Evolutionary conservation across 768 basidiomycete genomes (phyloP).

Genomic region (Russula sp.): DNA sequence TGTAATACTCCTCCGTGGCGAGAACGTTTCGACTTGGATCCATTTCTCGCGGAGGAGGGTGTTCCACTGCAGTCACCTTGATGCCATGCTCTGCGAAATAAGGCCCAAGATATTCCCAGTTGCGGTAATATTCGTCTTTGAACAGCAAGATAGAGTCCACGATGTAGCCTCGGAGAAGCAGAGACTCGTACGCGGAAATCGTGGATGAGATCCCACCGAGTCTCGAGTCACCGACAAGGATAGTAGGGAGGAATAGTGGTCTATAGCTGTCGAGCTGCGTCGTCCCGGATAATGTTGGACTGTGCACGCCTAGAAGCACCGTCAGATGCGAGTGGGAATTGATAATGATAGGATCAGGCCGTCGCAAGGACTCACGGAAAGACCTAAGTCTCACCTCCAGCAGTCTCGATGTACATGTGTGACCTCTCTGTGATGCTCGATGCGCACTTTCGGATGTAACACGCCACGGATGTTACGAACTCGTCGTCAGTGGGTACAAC

Average conservation of each 20-base stretch:
- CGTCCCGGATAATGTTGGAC: conserved; percentile 75
- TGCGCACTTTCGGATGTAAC: conserved; percentile 55
- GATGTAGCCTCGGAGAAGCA: conserved; percentile 83
- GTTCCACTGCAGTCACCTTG: conserved; percentile 45
- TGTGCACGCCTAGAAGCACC: conserved; percentile 69
- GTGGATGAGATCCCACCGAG: conserved; percentile 94
- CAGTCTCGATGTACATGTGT: conserved; percentile 87
- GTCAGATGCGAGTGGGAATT: conserved; percentile 12
- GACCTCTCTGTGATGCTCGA: conserved; percentile 29
- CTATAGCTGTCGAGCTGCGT: conserved; percentile 85
- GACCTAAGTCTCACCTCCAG: conserved; percentile 65
- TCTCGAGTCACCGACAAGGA: conserved; percentile 82
- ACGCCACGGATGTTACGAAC: conserved; percentile 57
- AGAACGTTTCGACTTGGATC: conserved; percentile 42
- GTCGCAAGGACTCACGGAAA: conserved; percentile 14
- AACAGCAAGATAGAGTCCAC: conserved; percentile 82
- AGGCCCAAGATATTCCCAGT: conserved; percentile 70
- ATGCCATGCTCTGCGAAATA: conserved; percentile 76
- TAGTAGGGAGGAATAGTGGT: conserved; percentile 78
- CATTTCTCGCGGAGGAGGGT: conserved; percentile 49
- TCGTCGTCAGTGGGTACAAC: conserved; percentile 56
- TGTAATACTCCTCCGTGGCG: conserved; percentile 70
- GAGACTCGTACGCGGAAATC: conserved; percentile 88
- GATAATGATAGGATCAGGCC: conserved; percentile 3
- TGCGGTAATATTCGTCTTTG: conserved; percentile 80